Conservation (phyloP, 192 early-diverging fungal species). For the Entomortierella beljakovae region DNA sequence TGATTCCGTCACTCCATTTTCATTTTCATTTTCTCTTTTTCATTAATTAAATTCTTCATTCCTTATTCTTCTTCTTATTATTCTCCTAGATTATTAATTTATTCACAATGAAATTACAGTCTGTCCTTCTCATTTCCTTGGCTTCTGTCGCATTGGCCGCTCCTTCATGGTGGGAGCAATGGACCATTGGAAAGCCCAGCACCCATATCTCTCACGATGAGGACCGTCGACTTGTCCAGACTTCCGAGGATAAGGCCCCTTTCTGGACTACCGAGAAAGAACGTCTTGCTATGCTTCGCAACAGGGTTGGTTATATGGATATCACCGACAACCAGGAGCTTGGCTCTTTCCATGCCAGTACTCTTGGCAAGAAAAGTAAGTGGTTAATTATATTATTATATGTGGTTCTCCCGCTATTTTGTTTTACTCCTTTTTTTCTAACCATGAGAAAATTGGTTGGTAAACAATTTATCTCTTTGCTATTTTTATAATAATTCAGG, state of each 20-base stretch:
- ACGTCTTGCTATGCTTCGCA: constrained; percentile 74
- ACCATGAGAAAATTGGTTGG: not conserved
- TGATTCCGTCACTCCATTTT: too few species aligned
- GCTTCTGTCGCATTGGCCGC: constrained; percentile 41
- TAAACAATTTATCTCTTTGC: not conserved
- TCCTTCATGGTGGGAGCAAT: constrained; percentile 43
- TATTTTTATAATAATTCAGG: constrained; percentile 21
- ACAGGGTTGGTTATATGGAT: constrained; percentile 84
- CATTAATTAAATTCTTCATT: too few species aligned
- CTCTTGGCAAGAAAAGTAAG: constrained; percentile 18
- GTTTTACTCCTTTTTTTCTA: not conserved
- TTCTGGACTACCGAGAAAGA: constrained; percentile 70
- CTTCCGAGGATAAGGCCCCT: constrained; percentile 59
- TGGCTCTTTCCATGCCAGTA: constrained; percentile 24
- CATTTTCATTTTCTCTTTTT: too few species aligned
- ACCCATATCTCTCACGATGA: constrained; percentile 10
- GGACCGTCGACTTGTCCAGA: constrained; percentile 49
- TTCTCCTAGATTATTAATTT: too few species aligned
- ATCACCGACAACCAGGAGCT: constrained; percentile 80
- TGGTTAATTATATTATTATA: not conserved
- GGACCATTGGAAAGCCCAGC: constrained; percentile 25
- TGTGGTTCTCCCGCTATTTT: not conserved
- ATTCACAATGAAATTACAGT: constrained; percentile 49
- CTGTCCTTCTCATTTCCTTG: constrained; percentile 44
- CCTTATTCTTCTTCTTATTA: too few species aligned